Evolutionary conservation across 164 flowering plant species (phyloP), one percentile per base, ranked within the genome.

Genomic region (Aristolochia fimbriata): DNA sequence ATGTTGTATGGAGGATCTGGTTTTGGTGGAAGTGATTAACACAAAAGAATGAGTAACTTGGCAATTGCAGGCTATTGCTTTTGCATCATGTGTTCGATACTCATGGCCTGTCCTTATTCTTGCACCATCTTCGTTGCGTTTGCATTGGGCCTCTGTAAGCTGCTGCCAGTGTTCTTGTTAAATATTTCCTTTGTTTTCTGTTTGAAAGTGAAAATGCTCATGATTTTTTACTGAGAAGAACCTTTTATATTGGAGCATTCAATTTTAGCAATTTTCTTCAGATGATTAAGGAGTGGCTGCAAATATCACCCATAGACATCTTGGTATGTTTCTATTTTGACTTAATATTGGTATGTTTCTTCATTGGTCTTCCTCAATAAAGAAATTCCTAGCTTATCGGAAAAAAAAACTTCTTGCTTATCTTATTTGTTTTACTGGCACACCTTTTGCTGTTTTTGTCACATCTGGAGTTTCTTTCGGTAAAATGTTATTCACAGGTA

Each of bases 81-180:
- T 86, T 14, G 51, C 83, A 22, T 66, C 95, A 16, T 94, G 99
- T 53, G 30, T 90, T 65, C 86, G 77, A 54, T 95, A 94, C 5
- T 73, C 86, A 48, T 94, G 97, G 96, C 99, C 99, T 59, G 99
- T 91, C 72, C 96, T 94, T 71, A 81, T 94, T 68, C 83, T 94
- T 46, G 62, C 95, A 17, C 99, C 99, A 64, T 90, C 99, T 64
- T 88, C 97, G 51, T 80, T 94, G 53, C 88, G 95, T 58, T 78
- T 94, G 59, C 99, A 94, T 27, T 94, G 99, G 99, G 99, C 99
- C 66, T 73, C 88, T 41, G 99, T 93, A 69, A 82, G 91, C 68
- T 57, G 14, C 46, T 20, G 3, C 23, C 24, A 11, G 49, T 37
- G 15, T 61, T 45, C 53, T 31, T 51, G 24, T 19, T 50, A 15